Percentiles rank a stretch among this genome's conserved stretches.
phyloP scores from a whole-genome alignment of 1,139 yeast species.

The Eremothecium coryli region DNA sequence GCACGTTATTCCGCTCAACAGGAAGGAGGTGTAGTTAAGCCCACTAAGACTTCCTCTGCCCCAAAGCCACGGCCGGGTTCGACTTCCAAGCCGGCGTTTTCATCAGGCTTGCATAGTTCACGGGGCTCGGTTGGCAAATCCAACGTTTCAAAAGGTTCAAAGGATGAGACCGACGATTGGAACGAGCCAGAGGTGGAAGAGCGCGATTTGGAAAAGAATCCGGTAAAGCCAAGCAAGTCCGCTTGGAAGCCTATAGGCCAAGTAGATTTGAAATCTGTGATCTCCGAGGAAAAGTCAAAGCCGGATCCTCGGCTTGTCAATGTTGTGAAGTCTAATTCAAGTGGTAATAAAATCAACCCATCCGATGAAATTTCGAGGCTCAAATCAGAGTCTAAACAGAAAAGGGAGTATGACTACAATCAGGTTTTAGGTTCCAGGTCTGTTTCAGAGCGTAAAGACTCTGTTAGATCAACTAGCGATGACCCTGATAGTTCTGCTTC shows the following conservation, averaged over 20 bases:
- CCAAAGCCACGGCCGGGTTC: slow-evolving; percentile 47
- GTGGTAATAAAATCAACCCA: slow-evolving; percentile 19
- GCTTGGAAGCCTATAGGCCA: slow-evolving; percentile 51
- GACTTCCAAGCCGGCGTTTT: slow-evolving; percentile 36
- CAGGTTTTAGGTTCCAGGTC: slow-evolving; percentile 66
- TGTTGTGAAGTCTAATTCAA: slow-evolving; percentile 8
- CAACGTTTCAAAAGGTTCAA: slow-evolving; percentile 1
- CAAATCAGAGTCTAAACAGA: slow-evolving; percentile 41
- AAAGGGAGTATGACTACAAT: slow-evolving; percentile 34
- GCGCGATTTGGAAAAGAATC: slow-evolving; percentile 56
- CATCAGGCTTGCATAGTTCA: background rate
- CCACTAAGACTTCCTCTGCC: slow-evolving; percentile 39
- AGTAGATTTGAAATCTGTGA: slow-evolving; percentile 38
- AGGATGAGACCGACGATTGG: slow-evolving; percentile 49
- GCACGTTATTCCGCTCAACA: slow-evolving; percentile 77
- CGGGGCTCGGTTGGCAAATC: background rate
- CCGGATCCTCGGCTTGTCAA: slow-evolving; percentile 34
- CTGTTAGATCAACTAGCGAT: no score
- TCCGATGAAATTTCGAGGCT: slow-evolving; percentile 29
- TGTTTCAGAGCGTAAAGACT: no score
- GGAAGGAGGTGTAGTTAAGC: slow-evolving; percentile 7
- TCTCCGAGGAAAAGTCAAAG: slow-evolving; percentile 33
- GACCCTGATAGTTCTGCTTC: background rate
- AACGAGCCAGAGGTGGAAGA: slow-evolving; percentile 57
- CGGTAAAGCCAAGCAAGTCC: slow-evolving; percentile 44